Evolutionary conservation across 2,329 filamentous ascomycete species (phyloP).

Genomic region (Diatrype stigma): DNA sequence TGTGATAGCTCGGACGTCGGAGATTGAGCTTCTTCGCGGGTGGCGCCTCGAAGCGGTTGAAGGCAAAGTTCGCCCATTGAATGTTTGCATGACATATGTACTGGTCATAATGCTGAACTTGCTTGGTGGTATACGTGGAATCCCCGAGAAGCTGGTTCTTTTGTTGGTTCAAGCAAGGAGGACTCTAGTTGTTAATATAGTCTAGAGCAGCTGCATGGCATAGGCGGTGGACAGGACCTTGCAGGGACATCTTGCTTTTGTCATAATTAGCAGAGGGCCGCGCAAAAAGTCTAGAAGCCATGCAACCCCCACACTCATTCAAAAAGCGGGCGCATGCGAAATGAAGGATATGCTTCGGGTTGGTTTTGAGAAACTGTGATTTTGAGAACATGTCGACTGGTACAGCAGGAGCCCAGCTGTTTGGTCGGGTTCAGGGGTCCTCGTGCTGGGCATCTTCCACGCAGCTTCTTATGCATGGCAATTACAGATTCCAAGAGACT

Average conservation of each 20-base stretch:
- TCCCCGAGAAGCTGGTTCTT: neutral
- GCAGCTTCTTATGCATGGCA: neutral
- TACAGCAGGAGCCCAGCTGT: neutral
- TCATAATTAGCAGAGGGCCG: neutral
- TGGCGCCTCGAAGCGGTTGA: neutral
- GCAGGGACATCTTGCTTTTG: neutral
- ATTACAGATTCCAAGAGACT: conserved; percentile 3
- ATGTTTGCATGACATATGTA: neutral
- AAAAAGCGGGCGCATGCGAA: neutral
- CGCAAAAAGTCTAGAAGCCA: neutral
- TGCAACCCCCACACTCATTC: neutral
- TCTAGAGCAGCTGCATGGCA: neutral
- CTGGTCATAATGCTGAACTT: no score
- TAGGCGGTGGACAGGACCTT: neutral
- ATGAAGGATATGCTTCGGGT: neutral
- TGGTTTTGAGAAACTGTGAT: neutral
- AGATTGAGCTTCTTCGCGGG: neutral
- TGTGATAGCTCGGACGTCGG: neutral
- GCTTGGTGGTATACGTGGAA: neutral
- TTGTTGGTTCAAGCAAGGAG: neutral
- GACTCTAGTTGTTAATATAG: neutral
- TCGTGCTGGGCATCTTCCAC: neutral
- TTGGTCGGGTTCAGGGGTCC: neutral
- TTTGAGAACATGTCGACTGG: neutral
- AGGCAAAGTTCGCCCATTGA: neutral